A percentile compares a stretch with the other conserved stretches of the same genome.
phyloP scores from a whole-genome alignment of 1,139 yeast genomes.

The Lodderomyces metapsilosis region DNA sequence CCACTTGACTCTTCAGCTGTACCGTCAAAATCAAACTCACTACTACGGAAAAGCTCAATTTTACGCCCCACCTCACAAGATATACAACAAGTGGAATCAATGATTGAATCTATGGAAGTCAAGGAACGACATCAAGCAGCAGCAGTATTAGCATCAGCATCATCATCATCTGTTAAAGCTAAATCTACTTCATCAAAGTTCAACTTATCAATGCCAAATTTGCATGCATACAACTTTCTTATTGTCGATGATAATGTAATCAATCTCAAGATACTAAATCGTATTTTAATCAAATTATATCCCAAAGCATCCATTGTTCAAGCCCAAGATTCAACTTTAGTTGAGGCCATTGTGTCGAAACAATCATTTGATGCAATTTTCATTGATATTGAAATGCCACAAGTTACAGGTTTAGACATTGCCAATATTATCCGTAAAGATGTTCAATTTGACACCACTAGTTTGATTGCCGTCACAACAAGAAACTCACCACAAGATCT shows the following conservation, averaged over 20 bases:
- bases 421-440: constrained; percentile 28
- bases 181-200: constrained; percentile 4
- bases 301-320: constrained; percentile 32
- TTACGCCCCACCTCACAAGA: not conserved
- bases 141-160: not conserved
- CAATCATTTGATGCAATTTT: constrained; percentile 35
- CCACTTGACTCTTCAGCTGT: constrained; percentile 6
- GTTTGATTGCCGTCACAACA: constrained; percentile 47
- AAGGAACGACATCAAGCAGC: not conserved
- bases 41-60: not conserved
- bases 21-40: not conserved
- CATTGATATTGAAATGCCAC: constrained; percentile 50
- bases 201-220: constrained; percentile 20
- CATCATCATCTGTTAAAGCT: no score
- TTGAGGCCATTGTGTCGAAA: constrained; percentile 20
- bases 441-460: constrained; percentile 21
- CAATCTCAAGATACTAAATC: constrained; percentile 38
- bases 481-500: constrained; percentile 28
- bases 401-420: constrained; percentile 41
- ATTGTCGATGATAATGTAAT: constrained; percentile 46
- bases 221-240: constrained; percentile 28
- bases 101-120: not conserved
- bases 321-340: constrained; percentile 32
- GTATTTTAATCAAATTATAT: constrained; percentile 32
- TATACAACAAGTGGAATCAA: not conserved